phyloP scores from a whole-genome alignment of 2,329 filamentous ascomycete species.

The Curvularia sp. region DNA sequence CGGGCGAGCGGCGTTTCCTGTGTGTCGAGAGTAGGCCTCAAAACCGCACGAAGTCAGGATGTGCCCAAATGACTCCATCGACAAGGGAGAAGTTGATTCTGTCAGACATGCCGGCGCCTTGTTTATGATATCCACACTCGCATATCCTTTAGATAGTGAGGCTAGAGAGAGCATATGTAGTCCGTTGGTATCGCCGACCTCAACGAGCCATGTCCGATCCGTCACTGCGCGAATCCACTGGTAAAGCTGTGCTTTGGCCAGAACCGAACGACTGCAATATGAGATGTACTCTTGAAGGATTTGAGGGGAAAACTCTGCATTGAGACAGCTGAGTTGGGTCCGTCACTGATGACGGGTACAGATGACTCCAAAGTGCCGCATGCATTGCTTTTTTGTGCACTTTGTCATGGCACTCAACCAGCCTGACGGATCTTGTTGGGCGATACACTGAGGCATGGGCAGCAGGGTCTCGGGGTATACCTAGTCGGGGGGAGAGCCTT shows the following conservation, averaged over 20 bases:
- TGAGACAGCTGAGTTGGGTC: conserved; percentile 44
- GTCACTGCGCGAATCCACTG: conserved; percentile 37
- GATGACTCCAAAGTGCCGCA: conserved; percentile 40
- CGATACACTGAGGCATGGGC: conserved; percentile 48
- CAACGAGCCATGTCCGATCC: conserved; percentile 44
- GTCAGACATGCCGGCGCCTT: conserved; percentile 43
- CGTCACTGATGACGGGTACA: conserved; percentile 47
- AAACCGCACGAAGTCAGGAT: conserved; percentile 43
- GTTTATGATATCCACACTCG: conserved; percentile 26
- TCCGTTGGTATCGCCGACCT: conserved; percentile 41
- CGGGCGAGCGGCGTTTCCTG: conserved; percentile 41
- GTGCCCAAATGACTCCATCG: conserved; percentile 39
- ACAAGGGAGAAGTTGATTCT: conserved; percentile 22
- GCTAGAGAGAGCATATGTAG: conserved; percentile 36
- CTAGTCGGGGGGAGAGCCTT: conserved; percentile 28
- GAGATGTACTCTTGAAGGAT: conserved; percentile 34
- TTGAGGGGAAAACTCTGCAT: conserved; percentile 37
- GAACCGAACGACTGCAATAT: conserved; percentile 42
- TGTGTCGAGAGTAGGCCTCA: conserved; percentile 37
- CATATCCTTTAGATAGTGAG: conserved; percentile 37
- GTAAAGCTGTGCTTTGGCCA: conserved; percentile 45
- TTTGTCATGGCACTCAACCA: conserved; percentile 45
- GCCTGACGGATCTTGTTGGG: conserved; percentile 41
- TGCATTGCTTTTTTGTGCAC: conserved; percentile 42
- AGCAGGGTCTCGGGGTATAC: conserved; percentile 46